Evolutionary conservation across 2,329 filamentous ascomycete genomes (phyloP).

Genomic region (Pyrenochaeta sp.): DNA sequence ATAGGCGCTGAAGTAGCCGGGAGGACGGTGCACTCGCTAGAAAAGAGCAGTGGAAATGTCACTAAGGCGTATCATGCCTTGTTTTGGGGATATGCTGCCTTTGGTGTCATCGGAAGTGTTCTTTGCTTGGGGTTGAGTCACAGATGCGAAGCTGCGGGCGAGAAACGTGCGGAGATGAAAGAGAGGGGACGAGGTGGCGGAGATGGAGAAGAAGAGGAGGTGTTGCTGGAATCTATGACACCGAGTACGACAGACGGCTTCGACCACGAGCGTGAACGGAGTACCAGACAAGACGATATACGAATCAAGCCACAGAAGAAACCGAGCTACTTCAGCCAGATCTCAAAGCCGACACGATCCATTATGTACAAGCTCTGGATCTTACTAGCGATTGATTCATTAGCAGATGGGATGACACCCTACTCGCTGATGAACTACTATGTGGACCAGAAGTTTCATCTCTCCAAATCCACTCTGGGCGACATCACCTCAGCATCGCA

Average conservation of each 20-base stretch:
- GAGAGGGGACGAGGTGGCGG: slow-evolving; percentile 23
- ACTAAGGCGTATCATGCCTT: slow-evolving; percentile 51
- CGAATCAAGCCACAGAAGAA: slow-evolving; percentile 33
- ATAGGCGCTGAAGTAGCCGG: slow-evolving; percentile 49
- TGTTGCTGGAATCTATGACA: slow-evolving; percentile 44
- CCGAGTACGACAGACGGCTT: slow-evolving; percentile 43
- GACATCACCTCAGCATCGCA: slow-evolving; percentile 61
- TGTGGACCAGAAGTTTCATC: slow-evolving; percentile 46
- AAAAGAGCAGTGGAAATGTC: slow-evolving; percentile 47
- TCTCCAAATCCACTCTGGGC: slow-evolving; percentile 63
- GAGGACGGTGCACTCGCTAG: slow-evolving; percentile 51
- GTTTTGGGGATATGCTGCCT: slow-evolving; percentile 55
- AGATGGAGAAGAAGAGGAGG: slow-evolving; percentile 44
- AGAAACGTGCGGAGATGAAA: slow-evolving; percentile 37
- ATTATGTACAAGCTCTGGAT: slow-evolving; percentile 73
- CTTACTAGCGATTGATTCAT: slow-evolving; percentile 69
- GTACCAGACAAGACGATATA: slow-evolving; percentile 24
- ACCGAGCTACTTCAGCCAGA: slow-evolving; percentile 56
- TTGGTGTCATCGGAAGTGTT: slow-evolving; percentile 51
- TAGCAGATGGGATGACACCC: slow-evolving; percentile 68
- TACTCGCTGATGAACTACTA: slow-evolving; percentile 50
- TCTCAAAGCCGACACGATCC: slow-evolving; percentile 64
- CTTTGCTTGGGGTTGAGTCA: slow-evolving; percentile 51
- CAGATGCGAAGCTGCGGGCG: slow-evolving; percentile 51
- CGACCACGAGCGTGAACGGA: slow-evolving; percentile 31